Evolutionary conservation across 768 basidiomycete species (phyloP).

Genomic region (Hygrophoropsis aurantiaca): DNA sequence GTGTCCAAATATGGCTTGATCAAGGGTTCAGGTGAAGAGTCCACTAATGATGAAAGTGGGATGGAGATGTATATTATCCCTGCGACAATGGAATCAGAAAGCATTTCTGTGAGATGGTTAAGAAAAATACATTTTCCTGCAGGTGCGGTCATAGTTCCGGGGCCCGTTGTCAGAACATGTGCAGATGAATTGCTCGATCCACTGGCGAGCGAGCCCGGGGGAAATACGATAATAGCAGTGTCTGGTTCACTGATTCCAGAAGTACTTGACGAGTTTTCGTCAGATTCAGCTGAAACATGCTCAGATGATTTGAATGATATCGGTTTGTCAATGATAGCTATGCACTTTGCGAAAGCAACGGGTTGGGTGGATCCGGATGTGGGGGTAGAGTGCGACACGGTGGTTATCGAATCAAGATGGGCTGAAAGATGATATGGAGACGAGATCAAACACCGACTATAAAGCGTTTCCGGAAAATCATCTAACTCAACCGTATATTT

Average conservation of each 20-base stretch:
- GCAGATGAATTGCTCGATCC: slow-evolving; percentile 52
- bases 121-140: slow-evolving; percentile 62
- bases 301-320: slow-evolving; percentile 21
- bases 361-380: slow-evolving; percentile 5
- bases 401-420: slow-evolving; percentile 19
- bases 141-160: slow-evolving; percentile 73
- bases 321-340: slow-evolving; percentile 51
- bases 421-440: slow-evolving; percentile 38
- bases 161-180: slow-evolving; percentile 67
- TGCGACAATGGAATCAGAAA: slow-evolving; percentile 23
- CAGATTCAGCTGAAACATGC: slow-evolving; percentile 24
- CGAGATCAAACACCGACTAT: slow-evolving; percentile 55
- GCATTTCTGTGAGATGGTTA: background rate
- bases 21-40: slow-evolving; percentile 37
- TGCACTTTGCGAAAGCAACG: slow-evolving; percentile 41
- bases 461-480: slow-evolving; percentile 60
- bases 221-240: slow-evolving; percentile 71
- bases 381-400: slow-evolving; percentile 8
- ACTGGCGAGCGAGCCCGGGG: slow-evolving; percentile 55
- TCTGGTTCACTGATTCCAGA: slow-evolving; percentile 38
- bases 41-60: slow-evolving; percentile 34
- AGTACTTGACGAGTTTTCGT: slow-evolving; percentile 20
- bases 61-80: slow-evolving; percentile 62
- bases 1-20: slow-evolving; percentile 60
- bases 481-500: slow-evolving; percentile 51